phyloP scores from a whole-genome alignment of 345 rosid genomes.

The Linum usitatissimum region DNA sequence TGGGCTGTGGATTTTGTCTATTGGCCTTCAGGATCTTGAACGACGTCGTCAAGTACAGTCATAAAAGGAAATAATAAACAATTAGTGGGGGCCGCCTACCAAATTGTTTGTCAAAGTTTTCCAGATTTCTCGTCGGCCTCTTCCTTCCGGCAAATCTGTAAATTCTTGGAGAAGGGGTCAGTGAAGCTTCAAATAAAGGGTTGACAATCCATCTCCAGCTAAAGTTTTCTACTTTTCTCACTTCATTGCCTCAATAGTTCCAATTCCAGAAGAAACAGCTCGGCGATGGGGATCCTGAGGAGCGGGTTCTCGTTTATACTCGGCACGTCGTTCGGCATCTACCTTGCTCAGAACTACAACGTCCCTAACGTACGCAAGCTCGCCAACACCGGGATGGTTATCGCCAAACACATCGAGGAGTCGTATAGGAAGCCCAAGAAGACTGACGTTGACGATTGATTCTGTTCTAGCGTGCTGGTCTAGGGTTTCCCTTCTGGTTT shows the following conservation, averaged over 20 bases:
- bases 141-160: not conserved
- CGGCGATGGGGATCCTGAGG: slow-evolving; percentile 27
- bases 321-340: slow-evolving; percentile 31
- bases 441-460: not conserved
- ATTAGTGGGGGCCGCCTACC: no score
- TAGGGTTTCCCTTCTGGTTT: not conserved
- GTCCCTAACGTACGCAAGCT: slow-evolving; percentile 31
- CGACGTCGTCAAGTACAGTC: not conserved
- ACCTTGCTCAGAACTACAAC: slow-evolving; percentile 41
- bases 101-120: no score
- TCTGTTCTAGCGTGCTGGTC: not conserved
- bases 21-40: not conserved
- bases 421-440: slow-evolving; percentile 25
- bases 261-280: not conserved
- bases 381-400: slow-evolving; percentile 17
- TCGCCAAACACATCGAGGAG: slow-evolving; percentile 36
- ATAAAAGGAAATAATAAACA: no score
- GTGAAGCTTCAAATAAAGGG: not conserved
- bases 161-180: not conserved
- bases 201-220: not conserved
- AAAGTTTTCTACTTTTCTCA: not conserved
- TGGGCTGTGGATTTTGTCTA: not conserved
- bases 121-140: not conserved
- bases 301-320: slow-evolving; percentile 23
- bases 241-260: no score